phyloP scores from a whole-genome alignment of 805 yeast species.

The Diddensiella caesifluorescens region DNA sequence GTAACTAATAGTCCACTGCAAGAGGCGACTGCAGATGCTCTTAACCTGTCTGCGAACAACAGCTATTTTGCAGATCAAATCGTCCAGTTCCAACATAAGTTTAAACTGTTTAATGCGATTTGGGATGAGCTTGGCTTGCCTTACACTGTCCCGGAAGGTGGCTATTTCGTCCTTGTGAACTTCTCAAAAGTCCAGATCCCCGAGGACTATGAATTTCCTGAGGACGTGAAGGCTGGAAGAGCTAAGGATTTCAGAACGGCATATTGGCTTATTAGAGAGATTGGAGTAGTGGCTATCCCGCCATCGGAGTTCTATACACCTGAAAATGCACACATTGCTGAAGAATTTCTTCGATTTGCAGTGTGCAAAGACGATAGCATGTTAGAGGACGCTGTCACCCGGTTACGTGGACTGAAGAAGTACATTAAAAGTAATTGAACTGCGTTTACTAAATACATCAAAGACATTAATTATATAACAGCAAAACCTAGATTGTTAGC shows the following conservation, averaged over 20 bases:
- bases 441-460: not conserved
- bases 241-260: conserved; percentile 86
- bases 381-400: conserved; percentile 73
- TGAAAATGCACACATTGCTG: conserved; percentile 68
- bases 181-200: conserved; percentile 80
- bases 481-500: no score
- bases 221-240: conserved; percentile 50
- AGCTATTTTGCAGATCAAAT: conserved; percentile 69
- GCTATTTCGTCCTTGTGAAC: conserved; percentile 86
- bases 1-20: conserved; percentile 88
- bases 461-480: no score
- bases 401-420: conserved; percentile 64
- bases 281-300: conserved; percentile 95
- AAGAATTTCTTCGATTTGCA: conserved; percentile 85
- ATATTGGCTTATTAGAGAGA: conserved; percentile 85
- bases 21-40: conserved; percentile 81
- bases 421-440: conserved; percentile 39
- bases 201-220: conserved; percentile 63
- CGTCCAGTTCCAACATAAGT: conserved; percentile 62
- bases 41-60: conserved; percentile 53
- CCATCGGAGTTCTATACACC: conserved; percentile 89
- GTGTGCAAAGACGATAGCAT: conserved; percentile 88
- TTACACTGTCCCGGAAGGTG: conserved; percentile 88
- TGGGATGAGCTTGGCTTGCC: conserved; percentile 87
- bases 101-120: conserved; percentile 61